Conservation (phyloP, 2,329 filamentous ascomycete species). For the Trichoderma sp. region DNA sequence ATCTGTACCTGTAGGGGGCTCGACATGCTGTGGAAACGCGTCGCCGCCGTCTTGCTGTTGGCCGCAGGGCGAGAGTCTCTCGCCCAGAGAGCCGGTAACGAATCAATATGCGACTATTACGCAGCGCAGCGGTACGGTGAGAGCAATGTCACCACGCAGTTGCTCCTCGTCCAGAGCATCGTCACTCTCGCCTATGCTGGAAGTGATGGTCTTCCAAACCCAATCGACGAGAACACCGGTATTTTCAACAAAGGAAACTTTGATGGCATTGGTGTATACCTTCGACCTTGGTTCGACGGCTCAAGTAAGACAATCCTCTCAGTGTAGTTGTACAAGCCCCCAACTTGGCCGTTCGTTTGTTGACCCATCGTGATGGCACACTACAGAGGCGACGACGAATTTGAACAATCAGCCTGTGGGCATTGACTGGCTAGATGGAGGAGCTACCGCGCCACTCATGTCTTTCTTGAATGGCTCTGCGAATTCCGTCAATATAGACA, state of each 20-base stretch:
- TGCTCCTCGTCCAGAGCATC: conserved; percentile 33
- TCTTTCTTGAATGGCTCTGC: conserved; percentile 31
- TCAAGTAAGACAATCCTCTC: conserved; percentile 25
- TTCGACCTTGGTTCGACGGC: conserved; percentile 36
- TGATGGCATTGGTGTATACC: conserved; percentile 27
- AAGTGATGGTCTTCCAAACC: conserved; percentile 23
- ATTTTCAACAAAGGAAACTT: conserved; percentile 34
- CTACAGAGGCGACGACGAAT: conserved; percentile 31
- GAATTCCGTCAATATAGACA: conserved; percentile 25
- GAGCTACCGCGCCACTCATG: conserved; percentile 30
- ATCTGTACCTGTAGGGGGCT: not conserved
- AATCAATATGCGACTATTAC: conserved; percentile 37
- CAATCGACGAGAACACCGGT: conserved; percentile 28
- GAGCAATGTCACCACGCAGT: conserved; percentile 31
- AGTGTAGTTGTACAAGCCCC: not conserved
- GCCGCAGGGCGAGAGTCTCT: not conserved
- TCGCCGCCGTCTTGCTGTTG: not conserved
- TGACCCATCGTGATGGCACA: not conserved
- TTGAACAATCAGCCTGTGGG: conserved; percentile 30
- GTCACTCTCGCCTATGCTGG: conserved; percentile 35
- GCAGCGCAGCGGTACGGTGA: conserved; percentile 29
- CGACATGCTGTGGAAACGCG: conserved; percentile 13
- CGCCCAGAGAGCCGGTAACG: conserved; percentile 1
- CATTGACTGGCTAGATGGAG: conserved; percentile 37
- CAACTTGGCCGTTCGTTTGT: not conserved